Evolutionary conservation across 495 filamentous ascomycete genomes (phyloP), one percentile per base, ranked within the genome.

Genomic region (Aspergillus avenaceus): DNA sequence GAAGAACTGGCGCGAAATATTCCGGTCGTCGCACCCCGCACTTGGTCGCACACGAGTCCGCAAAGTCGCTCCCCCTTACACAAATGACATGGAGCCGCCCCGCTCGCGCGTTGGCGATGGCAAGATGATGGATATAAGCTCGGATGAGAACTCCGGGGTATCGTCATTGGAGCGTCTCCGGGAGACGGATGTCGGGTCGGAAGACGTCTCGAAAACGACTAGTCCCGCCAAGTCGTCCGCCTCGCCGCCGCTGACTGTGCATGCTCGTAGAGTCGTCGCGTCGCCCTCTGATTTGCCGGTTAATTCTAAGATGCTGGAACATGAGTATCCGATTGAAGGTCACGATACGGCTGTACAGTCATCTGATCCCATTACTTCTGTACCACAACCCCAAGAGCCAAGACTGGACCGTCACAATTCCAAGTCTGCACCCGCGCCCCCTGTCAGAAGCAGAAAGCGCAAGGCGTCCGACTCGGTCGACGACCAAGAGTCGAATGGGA

Each of bases 1-100:
- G 34, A 67, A 72, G 47, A 70, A 79, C 54, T 80, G 77, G 77
- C 62, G 74, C n/a, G 76, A 80, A 46, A 55, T 74, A 6, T 77
- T 79, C 62, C 68, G 69, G 42, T 56, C 57, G 14, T 56, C 62
- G 2, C 63, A 72, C 47, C 71, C 69, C 2, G 53, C 63, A 24
- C 59, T 66, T 49, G 62, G 62, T 11, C 60, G 61, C 12, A 57
- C 61, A 9, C 54, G 61, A 2, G 38, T 60, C 21, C 53, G 62
- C 11, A 56, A 53, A 41, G 45, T 53, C 26, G 42, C 34, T 12
- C 31, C 32, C 11, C 31, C 22, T 7, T 25, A 12, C 3, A 18
- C 8, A 11, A 12, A 13, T 16, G 28, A 24, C 25, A 29, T 21
- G 13, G 41, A 3, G n/a, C 23, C 19, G 6, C 34, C 34, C 7